Conservation (phyloP, 208 protist species). For the Acanthamoeba castellanii region DNA sequence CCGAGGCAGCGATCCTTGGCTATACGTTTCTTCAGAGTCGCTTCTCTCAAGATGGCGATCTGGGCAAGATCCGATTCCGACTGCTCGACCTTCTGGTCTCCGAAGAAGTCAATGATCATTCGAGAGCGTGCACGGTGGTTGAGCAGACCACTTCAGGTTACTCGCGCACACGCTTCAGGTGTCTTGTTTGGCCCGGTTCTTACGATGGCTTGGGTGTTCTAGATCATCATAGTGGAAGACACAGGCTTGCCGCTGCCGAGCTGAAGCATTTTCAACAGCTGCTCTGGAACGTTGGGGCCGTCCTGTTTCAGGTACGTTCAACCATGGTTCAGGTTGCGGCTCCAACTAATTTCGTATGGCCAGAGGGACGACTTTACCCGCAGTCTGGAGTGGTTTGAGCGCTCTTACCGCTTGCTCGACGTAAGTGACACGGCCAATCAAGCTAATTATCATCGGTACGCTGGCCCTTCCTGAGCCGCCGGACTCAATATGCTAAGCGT, state of each 20-base stretch:
- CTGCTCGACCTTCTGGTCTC: slow-evolving; percentile 14
- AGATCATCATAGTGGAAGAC: slow-evolving; percentile 54
- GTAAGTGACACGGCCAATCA: not conserved
- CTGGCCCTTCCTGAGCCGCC: too few species aligned
- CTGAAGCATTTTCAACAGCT: slow-evolving; percentile 58
- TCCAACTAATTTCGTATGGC: not conserved
- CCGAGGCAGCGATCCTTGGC: not conserved
- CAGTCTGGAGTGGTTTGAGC: slow-evolving; percentile 57
- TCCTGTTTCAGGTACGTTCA: slow-evolving; percentile 23
- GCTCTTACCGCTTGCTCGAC: slow-evolving; percentile 4
- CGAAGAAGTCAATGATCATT: not conserved
- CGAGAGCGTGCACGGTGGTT: not conserved
- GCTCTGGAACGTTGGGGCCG: slow-evolving; percentile 14
- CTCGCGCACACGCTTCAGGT: not conserved
- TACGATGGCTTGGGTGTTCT: not conserved
- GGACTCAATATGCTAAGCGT: not conserved
- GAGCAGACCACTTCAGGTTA: slow-evolving; percentile 18
- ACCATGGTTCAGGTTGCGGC: not conserved
- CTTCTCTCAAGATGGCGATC: not conserved
- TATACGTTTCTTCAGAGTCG: not conserved
- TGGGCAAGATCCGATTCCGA: not conserved
- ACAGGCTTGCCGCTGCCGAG: not conserved
- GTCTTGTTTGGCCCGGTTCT: not conserved
- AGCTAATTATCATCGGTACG: slow-evolving; percentile 40
- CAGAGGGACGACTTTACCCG: not conserved